phyloP scores from a whole-genome alignment of 2,329 filamentous ascomycete species.

The Dryadomyces sulphureus region DNA sequence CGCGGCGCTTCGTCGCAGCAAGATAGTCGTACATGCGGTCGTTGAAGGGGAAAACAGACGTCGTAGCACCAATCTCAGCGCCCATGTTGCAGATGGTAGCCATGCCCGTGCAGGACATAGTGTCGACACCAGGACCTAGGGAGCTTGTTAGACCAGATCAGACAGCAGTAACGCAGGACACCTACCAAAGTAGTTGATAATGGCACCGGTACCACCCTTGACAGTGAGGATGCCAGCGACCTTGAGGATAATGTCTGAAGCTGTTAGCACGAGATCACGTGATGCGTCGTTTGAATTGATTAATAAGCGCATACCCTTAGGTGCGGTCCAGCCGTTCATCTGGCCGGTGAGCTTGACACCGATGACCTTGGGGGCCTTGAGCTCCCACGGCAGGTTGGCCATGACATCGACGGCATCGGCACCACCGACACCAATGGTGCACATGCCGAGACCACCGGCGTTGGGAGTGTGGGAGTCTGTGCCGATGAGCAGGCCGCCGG shows the following conservation, averaged over 20 bases:
- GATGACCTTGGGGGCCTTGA: conserved; percentile 84
- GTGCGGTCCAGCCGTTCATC: conserved; percentile 79
- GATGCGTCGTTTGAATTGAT: too few relatives aligned
- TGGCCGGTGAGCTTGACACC: conserved; percentile 74
- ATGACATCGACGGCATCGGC: conserved; percentile 95
- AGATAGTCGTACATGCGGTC: conserved; percentile 97
- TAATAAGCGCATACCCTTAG: conserved; percentile 83
- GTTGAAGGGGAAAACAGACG: conserved; percentile 94
- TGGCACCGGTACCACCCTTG: conserved; percentile 80
- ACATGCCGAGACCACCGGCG: conserved; percentile 89
- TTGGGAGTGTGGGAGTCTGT: conserved; percentile 97
- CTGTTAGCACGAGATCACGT: too few relatives aligned
- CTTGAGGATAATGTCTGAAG: conserved; percentile 73
- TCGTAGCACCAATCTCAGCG: conserved; percentile 85
- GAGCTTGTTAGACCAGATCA: not conserved
- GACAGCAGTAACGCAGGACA: not conserved
- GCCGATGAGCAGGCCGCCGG: conserved; percentile 95
- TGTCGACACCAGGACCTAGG: conserved; percentile 66
- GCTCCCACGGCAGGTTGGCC: conserved; percentile 91
- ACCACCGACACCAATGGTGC: conserved; percentile 87
- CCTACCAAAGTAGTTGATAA: conserved; percentile 68
- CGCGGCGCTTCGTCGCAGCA: conserved; percentile 71
- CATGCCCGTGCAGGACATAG: conserved; percentile 85
- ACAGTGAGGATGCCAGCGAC: conserved; percentile 86
- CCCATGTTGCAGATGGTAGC: conserved; percentile 83